Evolutionary conservation across 2,329 filamentous ascomycete species (phyloP).

Genomic region (Capronia americana): DNA sequence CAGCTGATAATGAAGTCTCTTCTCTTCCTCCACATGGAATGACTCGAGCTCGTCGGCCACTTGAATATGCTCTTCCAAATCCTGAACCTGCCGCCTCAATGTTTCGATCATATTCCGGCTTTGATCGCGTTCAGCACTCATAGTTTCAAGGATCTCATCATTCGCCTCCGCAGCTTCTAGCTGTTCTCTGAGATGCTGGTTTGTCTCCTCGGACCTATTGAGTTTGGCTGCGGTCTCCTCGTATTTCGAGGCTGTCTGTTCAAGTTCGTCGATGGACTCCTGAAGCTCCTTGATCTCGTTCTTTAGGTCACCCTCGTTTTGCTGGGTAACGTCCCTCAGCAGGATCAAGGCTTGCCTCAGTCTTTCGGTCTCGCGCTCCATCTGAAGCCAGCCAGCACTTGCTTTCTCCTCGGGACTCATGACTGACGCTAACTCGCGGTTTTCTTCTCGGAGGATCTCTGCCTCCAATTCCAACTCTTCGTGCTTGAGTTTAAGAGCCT

Average conservation of each 20-base stretch:
- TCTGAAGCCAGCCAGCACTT: constrained; percentile 85
- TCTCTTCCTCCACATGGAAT: constrained; percentile 74
- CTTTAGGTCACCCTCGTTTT: constrained; percentile 79
- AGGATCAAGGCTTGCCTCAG: constrained; percentile 83
- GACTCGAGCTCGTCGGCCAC: constrained; percentile 93
- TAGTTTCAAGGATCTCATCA: constrained; percentile 91
- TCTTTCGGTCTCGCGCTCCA: constrained; percentile 89
- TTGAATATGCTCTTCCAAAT: constrained; percentile 87
- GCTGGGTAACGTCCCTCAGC: constrained; percentile 83
- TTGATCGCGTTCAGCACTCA: constrained; percentile 84
- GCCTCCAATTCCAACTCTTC: constrained; percentile 89
- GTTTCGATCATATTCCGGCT: constrained; percentile 34
- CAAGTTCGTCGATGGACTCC: constrained; percentile 73
- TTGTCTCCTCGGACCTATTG: constrained; percentile 71
- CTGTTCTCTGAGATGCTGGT: constrained; percentile 87
- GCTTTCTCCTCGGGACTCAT: constrained; percentile 88
- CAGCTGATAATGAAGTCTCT: constrained; percentile 91
- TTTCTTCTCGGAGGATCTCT: constrained; percentile 86
- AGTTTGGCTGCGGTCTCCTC: constrained; percentile 75
- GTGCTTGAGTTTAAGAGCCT: constrained; percentile 73
- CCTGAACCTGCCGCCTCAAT: constrained; percentile 66
- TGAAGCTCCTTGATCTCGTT: constrained; percentile 76
- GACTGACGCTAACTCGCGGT: constrained; percentile 79
- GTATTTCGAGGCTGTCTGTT: constrained; percentile 71
- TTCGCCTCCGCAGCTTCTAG: constrained; percentile 86